These are phyloP conservation scores for Ophioceras dolichostomum DNA, from an alignment of 2,329 filamentous ascomycete species.

Conservation along the genomic window DNA sequence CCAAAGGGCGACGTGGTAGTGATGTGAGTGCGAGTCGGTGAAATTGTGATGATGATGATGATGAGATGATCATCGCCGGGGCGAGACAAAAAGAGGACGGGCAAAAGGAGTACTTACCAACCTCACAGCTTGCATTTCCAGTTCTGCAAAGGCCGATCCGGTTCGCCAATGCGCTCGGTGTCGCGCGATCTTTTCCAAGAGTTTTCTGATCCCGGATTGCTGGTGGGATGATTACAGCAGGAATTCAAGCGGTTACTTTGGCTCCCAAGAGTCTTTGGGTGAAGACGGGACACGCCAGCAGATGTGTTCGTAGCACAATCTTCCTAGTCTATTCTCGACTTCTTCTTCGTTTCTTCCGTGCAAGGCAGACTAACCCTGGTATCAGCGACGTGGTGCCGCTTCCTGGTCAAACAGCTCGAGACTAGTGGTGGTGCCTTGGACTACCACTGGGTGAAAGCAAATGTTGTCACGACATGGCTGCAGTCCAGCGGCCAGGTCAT, in stretches of 20 bases:
- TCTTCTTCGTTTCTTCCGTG: background rate
- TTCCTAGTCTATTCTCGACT: background rate
- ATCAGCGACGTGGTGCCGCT: constrained; percentile 1
- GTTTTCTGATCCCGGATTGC: constrained; percentile 15
- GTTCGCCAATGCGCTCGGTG: too few species aligned
- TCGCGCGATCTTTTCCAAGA: too few species aligned
- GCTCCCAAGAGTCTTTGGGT: constrained; percentile 12
- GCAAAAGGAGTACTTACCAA: too few species aligned
- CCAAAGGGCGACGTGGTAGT: too few species aligned
- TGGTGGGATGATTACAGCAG: constrained; percentile 22
- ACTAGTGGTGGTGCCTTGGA: background rate
- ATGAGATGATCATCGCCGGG: too few species aligned
- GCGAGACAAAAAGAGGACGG: too few species aligned
- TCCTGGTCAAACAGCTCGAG: background rate
- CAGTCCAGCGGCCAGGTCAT: background rate
- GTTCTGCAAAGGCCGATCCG: too few species aligned
- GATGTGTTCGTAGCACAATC: too few species aligned
- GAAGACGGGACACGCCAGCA: background rate
- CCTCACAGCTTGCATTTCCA: too few species aligned
- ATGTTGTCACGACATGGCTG: background rate
- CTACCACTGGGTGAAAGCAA: background rate
- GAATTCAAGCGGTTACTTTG: constrained; percentile 27
- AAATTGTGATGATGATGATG: too few species aligned
- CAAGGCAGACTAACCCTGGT: background rate
- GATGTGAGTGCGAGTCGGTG: too few species aligned